These are phyloP conservation scores for Haplographium delicatum DNA, from an alignment of 495 filamentous ascomycete species.

Conservation along the genomic window DNA sequence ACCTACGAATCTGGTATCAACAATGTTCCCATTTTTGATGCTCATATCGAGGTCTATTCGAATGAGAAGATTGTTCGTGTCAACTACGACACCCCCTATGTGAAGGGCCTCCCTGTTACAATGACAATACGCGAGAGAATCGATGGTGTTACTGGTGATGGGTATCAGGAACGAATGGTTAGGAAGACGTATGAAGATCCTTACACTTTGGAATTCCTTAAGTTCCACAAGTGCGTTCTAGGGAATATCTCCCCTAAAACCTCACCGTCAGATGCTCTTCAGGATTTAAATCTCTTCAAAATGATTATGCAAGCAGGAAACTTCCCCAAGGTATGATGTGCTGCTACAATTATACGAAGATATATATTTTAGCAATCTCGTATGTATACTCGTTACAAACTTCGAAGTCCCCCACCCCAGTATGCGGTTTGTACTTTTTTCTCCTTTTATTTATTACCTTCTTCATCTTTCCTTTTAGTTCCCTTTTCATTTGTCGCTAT, in stretches of 20 bases:
- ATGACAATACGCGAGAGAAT: conserved; percentile 42
- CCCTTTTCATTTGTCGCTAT: no score
- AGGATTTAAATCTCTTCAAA: conserved; percentile 39
- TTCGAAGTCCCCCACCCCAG: no score
- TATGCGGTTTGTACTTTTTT: no score
- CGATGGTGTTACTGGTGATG: conserved; percentile 24
- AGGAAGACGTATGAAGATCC: conserved; percentile 46
- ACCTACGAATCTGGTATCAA: conserved; percentile 51
- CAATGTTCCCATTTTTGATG: conserved; percentile 48
- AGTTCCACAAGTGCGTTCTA: conserved; percentile 40
- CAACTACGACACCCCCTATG: conserved; percentile 47
- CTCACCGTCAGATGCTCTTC: conserved; percentile 38
- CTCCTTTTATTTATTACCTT: no score
- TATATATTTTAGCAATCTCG: no score
- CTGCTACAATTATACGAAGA: no score
- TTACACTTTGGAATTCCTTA: conserved; percentile 43
- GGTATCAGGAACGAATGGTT: conserved; percentile 31
- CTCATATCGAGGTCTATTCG: conserved; percentile 49
- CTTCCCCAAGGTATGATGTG: no score
- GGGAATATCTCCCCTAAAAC: conserved; percentile 41
- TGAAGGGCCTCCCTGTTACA: conserved; percentile 38
- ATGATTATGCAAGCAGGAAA: conserved; percentile 8
- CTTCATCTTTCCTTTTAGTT: no score
- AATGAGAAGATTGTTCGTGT: conserved; percentile 42
- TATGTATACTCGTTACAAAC: no score